Evolutionary conservation across 352 stramenopile species (phyloP).

Genomic region (Globisporangium nunn): DNA sequence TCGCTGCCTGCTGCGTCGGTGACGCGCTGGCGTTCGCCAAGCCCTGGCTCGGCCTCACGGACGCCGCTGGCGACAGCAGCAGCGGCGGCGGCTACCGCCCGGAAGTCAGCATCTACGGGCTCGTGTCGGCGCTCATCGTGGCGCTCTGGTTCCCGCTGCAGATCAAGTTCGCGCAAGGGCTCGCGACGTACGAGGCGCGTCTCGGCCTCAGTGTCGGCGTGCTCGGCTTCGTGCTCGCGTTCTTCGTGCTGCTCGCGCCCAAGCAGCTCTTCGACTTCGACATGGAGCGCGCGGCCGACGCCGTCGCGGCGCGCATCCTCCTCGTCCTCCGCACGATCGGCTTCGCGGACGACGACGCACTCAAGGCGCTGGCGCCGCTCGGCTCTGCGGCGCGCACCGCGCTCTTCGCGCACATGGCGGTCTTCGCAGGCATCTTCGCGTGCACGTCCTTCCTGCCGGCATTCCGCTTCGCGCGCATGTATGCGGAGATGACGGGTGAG

Average conservation of each 20-base stretch:
- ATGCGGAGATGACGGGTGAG: slow-evolving; percentile 57
- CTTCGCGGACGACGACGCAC: slow-evolving; percentile 44
- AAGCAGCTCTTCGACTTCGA: slow-evolving; percentile 62
- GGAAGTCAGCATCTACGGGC: slow-evolving; percentile 61
- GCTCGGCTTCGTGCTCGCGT: slow-evolving; percentile 46
- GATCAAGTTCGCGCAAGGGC: slow-evolving; percentile 59
- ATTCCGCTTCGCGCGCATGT: slow-evolving; percentile 78
- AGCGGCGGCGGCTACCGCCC: slow-evolving; percentile 7
- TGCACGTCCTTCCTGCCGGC: slow-evolving; percentile 60
- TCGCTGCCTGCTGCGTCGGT: slow-evolving; percentile 35
- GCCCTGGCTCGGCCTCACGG: slow-evolving; percentile 9
- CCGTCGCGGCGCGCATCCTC: slow-evolving; percentile 28
- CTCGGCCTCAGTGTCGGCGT: slow-evolving; percentile 47
- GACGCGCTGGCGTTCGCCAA: slow-evolving; percentile 32
- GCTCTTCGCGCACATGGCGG: slow-evolving; percentile 28
- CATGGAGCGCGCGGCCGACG: slow-evolving; percentile 35
- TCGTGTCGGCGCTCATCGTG: slow-evolving; percentile 56
- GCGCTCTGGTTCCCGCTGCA: slow-evolving; percentile 71
- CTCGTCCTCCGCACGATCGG: slow-evolving; percentile 51
- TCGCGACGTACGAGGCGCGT: slow-evolving; percentile 50
- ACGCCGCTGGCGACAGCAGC: background rate
- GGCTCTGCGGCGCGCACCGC: slow-evolving; percentile 17
- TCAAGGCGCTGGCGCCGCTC: slow-evolving; percentile 35
- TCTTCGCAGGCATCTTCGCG: slow-evolving; percentile 47
- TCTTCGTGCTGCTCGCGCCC: slow-evolving; percentile 57